Percentiles rank a stretch among this genome's conserved stretches.
phyloP scores from a whole-genome alignment of 2,329 filamentous ascomycete species.

The Aspergillus thermomutatus region DNA sequence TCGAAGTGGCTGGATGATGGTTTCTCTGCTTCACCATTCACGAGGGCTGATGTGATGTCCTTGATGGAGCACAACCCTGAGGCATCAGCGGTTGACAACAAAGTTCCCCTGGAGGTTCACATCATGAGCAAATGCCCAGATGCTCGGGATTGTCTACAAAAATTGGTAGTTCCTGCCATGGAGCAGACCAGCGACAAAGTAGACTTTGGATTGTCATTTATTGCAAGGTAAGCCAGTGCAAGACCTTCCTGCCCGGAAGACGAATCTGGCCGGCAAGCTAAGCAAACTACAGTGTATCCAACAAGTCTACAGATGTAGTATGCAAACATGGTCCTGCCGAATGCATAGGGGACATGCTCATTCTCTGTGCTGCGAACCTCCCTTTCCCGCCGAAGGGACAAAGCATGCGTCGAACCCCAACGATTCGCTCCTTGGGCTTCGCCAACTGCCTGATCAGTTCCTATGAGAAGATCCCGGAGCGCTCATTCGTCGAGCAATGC shows the following conservation, averaged over 20 bases:
- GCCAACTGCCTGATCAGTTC: constrained; percentile 81
- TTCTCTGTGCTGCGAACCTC: constrained; percentile 80
- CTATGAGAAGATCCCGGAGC: constrained; percentile 73
- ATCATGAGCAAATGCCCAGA: constrained; percentile 98
- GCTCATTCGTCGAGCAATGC: constrained; percentile 77
- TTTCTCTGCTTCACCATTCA: not conserved
- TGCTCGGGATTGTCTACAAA: constrained; percentile 74
- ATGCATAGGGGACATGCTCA: constrained; percentile 90
- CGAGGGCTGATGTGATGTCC: not conserved
- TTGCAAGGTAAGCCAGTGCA: constrained; percentile 60
- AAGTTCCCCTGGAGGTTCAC: constrained; percentile 82
- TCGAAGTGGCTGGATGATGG: not conserved
- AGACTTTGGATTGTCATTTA: constrained; percentile 86
- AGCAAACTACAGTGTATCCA: constrained; percentile 49
- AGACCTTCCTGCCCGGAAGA: not conserved
- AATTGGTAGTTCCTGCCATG: constrained; percentile 84
- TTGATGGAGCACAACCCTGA: constrained; percentile 1
- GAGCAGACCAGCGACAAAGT: constrained; percentile 76
- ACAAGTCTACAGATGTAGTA: constrained; percentile 74
- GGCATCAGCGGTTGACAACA: constrained; percentile 4
- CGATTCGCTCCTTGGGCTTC: constrained; percentile 87
- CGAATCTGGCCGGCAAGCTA: not conserved
- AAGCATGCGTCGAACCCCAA: constrained; percentile 56
- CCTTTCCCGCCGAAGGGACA: constrained; percentile 35
- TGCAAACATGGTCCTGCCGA: constrained; percentile 89